Evolutionary conservation across 495 filamentous ascomycete species (phyloP).

Genomic region (Aspergillus asperescens): DNA sequence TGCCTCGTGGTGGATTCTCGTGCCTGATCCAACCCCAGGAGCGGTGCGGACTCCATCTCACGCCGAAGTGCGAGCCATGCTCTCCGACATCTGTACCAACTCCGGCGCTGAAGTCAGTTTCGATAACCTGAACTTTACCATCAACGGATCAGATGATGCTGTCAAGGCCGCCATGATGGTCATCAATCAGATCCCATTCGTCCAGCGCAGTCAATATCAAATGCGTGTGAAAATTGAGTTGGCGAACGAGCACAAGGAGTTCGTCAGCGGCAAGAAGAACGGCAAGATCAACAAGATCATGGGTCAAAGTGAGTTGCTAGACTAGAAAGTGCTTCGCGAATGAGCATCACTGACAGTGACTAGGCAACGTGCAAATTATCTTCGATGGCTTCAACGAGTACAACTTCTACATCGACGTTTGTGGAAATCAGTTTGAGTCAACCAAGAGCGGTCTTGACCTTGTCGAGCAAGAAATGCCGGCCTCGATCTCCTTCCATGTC

Average conservation of each 20-base stretch:
- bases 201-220: constrained; percentile 78
- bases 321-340: neutral
- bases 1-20: constrained; percentile 90
- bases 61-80: constrained; percentile 77
- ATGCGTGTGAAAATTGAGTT: constrained; percentile 97
- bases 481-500: constrained; percentile 97
- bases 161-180: constrained; percentile 91
- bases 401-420: constrained; percentile 98
- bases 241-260: constrained; percentile 98
- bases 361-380: constrained; percentile 92
- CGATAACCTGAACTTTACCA: constrained; percentile 86
- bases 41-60: constrained; percentile 61
- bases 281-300: constrained; percentile 99
- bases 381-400: constrained; percentile 99
- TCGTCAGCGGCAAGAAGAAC: constrained; percentile 98
- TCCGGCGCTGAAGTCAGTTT: constrained; percentile 93
- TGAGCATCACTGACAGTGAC: neutral
- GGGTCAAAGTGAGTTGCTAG: constrained; percentile 69
- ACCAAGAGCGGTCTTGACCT: constrained; percentile 86
- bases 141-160: constrained; percentile 91
- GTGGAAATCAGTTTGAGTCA: constrained; percentile 82
- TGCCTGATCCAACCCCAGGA: constrained; percentile 60
- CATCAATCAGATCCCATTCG: constrained; percentile 85
- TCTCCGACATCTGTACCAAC: constrained; percentile 92
- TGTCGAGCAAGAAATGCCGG: constrained; percentile 98